phyloP scores from a whole-genome alignment of 768 basidiomycete species.

The Calocybe indica region DNA sequence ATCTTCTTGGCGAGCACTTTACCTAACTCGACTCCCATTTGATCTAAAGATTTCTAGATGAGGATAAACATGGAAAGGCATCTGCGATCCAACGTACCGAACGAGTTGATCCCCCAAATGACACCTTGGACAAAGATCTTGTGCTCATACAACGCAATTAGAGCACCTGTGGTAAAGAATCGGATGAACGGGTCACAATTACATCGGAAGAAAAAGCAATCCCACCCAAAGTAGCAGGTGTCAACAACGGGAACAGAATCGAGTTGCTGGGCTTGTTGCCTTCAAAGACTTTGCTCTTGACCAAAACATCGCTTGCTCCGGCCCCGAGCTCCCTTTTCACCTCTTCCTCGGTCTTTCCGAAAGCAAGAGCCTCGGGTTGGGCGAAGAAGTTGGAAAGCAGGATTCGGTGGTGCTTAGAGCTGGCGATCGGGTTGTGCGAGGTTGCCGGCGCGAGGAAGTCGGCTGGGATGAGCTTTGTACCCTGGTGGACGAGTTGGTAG shows the following conservation, averaged over 20 bases:
- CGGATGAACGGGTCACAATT: neutral
- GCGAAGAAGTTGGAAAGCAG: slow-evolving; percentile 98
- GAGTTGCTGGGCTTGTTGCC: slow-evolving; percentile 97
- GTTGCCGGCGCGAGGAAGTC: slow-evolving; percentile 91
- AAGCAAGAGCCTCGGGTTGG: slow-evolving; percentile 95
- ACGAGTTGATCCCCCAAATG: slow-evolving; percentile 98
- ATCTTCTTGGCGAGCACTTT: slow-evolving; percentile 98
- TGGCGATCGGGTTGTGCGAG: slow-evolving; percentile 81
- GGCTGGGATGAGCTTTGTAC: slow-evolving; percentile 86
- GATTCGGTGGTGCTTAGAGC: slow-evolving; percentile 95
- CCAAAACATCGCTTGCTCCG: slow-evolving; percentile 72
- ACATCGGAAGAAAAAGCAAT: slow-evolving; percentile 1
- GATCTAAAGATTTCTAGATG: slow-evolving; percentile 49
- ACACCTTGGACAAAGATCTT: slow-evolving; percentile 99
- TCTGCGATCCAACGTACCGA: slow-evolving; percentile 49
- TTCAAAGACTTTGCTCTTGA: slow-evolving; percentile 98
- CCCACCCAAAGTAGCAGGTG: slow-evolving; percentile 80
- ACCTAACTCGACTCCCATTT: slow-evolving; percentile 99
- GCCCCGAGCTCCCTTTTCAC: slow-evolving; percentile 65
- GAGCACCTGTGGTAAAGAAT: slow-evolving; percentile 39
- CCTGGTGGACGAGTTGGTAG: slow-evolving; percentile 96
- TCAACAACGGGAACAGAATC: slow-evolving; percentile 90
- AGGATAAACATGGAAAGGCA: neutral
- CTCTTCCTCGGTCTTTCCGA: slow-evolving; percentile 92
- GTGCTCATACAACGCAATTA: slow-evolving; percentile 94